Evolutionary conservation across 768 basidiomycete species (phyloP), one percentile per base, ranked within the genome.

Genomic region (Lentinus brumalis): DNA sequence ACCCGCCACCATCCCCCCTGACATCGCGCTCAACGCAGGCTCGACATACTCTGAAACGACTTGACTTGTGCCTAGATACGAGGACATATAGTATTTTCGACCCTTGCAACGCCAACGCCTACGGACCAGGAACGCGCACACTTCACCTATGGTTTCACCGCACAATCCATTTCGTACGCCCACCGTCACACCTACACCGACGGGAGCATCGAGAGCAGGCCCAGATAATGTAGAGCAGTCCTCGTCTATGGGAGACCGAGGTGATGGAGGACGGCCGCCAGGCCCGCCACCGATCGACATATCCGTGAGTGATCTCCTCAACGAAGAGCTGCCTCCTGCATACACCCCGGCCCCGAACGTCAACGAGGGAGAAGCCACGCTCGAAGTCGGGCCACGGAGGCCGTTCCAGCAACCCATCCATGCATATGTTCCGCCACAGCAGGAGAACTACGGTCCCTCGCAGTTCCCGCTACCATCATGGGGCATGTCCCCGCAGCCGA

Each of bases 321-420:
- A 75, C 2, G 86, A 86, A n/a, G 85, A 86, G 18, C 74, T 77
- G 11, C 90, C 89, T 0, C 91, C 91, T 0, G 84, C 89, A 0
- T 92, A 92, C 66, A 89, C 89, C 0, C 75, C 83, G 0, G 64
- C 78, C 2, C 81, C 89, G 3, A 80, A 86, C 50, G 50, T 76
- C 16, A 64, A 71, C 47, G 75, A 80, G 3, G 91, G 88, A 14
- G 91, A 92, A 68, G 73, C 78, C 1, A 84, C 87, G 0, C 61
- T 92, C 2, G 84, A 89, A 56, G 73, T 80, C 18, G 89, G 91
- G 0, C 90, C 89, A 0, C 56, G 73, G 5, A 67, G 88, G 12
- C 87, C 89, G 0, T 91, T 88, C 66, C 86, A 88, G 66, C 75
- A 66, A 9, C 66, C 79, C 0, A 78, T 73, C 5, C 60, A 21